Evolutionary conservation across 148 eudicot species (phyloP), one percentile per base, ranked within the genome.

Genomic region (Amaranthus cruentus): DNA sequence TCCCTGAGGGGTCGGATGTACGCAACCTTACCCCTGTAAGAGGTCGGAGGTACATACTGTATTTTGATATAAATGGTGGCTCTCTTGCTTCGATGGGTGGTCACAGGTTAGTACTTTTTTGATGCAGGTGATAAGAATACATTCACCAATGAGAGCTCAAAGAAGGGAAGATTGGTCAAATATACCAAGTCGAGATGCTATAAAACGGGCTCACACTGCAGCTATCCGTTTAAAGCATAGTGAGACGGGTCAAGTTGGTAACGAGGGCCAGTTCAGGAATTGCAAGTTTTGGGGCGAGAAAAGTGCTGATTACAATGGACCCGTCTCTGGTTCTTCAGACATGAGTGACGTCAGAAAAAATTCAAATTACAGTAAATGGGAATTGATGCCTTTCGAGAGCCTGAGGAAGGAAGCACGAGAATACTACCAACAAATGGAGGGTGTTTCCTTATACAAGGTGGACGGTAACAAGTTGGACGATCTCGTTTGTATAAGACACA

Each of bases 401-500:
- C 76, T 94, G 55, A 85, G 97, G 70, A 83, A 86, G 78, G 97
- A 84, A 77, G 96, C 97, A n/a, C 90, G 70, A 57, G 87, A 90
- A 74, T 85, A 95, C 80, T 88, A 79, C 79, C 79, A 50, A 78
- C 96, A 95, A 79, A 95, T 95, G 97, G 84, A 95, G 59, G 85
- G 93, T 9, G 91, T 87, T 57, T 80, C 92, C 13, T 76, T 91
- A 66, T 95, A 95, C 78, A 95, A 95, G 81, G 89, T 95, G 85
- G 98, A 95, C 80, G 98, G 98, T 55, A 95, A 95, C 55, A 95
- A 85, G 81, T 76, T 95, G 82, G 97, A 95, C 55, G 98, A 95
- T 82, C 83, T 95, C 66, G 97, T 95, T 18, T 95, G 98, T 70
- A 87, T 95, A 44, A 80, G 82, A 71, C 98, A 95, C 85, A 57